Conservation (phyloP, 805 yeast species). For the Spathaspora gorwiae region DNA sequence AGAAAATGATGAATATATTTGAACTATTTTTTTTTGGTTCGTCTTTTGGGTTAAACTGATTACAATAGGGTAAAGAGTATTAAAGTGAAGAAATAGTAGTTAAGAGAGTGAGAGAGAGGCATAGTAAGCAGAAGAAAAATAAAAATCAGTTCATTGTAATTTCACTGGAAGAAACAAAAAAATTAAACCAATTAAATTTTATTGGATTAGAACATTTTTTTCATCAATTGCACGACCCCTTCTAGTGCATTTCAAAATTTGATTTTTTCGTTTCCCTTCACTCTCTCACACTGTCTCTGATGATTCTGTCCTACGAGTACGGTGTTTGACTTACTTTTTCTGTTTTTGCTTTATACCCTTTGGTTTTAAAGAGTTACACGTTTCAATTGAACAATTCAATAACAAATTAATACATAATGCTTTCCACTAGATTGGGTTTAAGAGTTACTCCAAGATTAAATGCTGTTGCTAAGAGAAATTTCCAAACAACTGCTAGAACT, state of each 20-base stretch:
- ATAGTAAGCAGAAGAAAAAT: not conserved
- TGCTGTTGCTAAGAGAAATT: constrained; percentile 21
- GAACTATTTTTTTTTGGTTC: not conserved
- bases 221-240: not conserved
- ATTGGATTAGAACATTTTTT: constrained; percentile 9
- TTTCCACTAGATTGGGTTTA: constrained; percentile 16
- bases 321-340: no score
- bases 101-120: no score
- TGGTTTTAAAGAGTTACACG: not conserved
- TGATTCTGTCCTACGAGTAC: no score
- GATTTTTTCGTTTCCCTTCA: no score
- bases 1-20: not conserved
- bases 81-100: no score
- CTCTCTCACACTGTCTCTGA: no score
- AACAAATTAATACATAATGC: constrained; percentile 13
- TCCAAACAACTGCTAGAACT: constrained; percentile 44
- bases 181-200: constrained; percentile 12
- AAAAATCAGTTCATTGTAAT: not conserved
- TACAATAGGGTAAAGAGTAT: no score
- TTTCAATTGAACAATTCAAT: not conserved
- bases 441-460: constrained; percentile 7
- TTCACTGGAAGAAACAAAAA: not conserved
- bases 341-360: no score
- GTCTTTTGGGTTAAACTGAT: not conserved
- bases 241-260: no score